Base-by-base conservation (phyloP, 2,329 filamentous ascomycete genomes). In the Stemphylium lycopersici region DNA sequence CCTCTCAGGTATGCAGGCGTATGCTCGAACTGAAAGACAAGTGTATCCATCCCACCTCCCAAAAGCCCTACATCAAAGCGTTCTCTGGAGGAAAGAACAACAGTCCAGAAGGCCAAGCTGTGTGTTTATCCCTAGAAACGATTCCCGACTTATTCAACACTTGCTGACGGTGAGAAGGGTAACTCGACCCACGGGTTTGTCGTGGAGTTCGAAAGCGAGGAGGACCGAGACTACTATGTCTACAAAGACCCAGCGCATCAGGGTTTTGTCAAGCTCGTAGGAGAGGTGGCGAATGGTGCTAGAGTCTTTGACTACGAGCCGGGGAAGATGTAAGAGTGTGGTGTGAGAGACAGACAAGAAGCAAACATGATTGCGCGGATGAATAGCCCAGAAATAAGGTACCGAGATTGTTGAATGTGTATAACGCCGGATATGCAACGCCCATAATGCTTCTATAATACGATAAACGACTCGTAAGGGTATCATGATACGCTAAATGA, bases 181-280 rank as follows among this genome's bases (percentile, higher is more conserved):
- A 87, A 83, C 0, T 83, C 88, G 45, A 87, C 87, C 0, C 89
- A 92, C 68, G 86, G 80, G 0, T 91, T 91, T 58, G 81, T 92
- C 2, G 80, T 83, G 18, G 84, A 90, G 62, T 91, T 92, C 54
- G 80, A 82, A 8, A 87, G 72, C 18, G 77, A 78, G 15, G 81
- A 84, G 58, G 88, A 92, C 67, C 78, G 88, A 41, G 81, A 86
- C 56, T 91, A 90, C 65, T 92, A 91, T 68, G 73, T 89, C 6
- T 73, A 83, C 46, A 75, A 84, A 26, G 89, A 92, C 62, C 86
- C 87, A 1, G 82, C 75, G 7, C 89, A 91, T 68, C 74, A 79
- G 32, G 82, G 72, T 0, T 90, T 90, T 61, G 77, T 84, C n/a
- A 76, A 81, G 51, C 80, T 75, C 58, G 68, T 83, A 29, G 74